A percentile compares a stretch with the other conserved stretches of the same genome.
These are phyloP conservation scores for Pochonia chlamydosporia DNA, from an alignment of 2,329 filamentous ascomycete genomes.

Conservation along the genomic window DNA sequence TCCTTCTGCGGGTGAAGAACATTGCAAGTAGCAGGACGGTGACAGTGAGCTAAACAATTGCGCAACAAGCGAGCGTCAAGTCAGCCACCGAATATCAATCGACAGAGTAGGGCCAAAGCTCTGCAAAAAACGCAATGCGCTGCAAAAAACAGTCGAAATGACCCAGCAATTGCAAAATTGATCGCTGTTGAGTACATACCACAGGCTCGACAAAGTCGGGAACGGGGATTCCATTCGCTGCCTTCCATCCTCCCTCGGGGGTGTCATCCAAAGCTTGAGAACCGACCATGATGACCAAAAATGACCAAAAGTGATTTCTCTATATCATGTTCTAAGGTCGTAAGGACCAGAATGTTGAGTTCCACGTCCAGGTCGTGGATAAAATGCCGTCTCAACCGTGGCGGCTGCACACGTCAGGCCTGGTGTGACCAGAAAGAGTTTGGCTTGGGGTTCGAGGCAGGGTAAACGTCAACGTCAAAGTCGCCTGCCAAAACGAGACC, in stretches of 20 bases:
- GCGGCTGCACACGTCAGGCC: neutral
- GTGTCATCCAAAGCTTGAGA: constrained; percentile 9
- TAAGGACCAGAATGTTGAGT: neutral
- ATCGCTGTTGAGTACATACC: constrained; percentile 13
- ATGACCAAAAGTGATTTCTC: neutral
- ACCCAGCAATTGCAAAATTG: neutral
- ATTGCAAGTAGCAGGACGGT: constrained; percentile 30
- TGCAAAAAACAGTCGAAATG: neutral
- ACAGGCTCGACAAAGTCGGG: constrained; percentile 28
- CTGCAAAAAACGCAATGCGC: neutral
- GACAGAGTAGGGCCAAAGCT: neutral
- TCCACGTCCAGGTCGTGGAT: neutral
- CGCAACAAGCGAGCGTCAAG: neutral
- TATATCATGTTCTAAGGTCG: neutral
- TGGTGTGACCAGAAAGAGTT: neutral
- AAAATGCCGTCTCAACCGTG: neutral
- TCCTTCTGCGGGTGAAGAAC: constrained; percentile 29
- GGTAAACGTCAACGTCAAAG: too few species aligned
- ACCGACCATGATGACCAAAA: neutral
- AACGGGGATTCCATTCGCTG: constrained; percentile 20
- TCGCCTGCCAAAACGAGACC: neutral
- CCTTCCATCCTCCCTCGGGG: constrained; percentile 19
- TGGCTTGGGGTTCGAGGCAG: too few species aligned
- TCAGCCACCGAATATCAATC: neutral
- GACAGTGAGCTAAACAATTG: constrained; percentile 26